Evolutionary conservation across 164 flowering plant genomes (phyloP).

Genomic region (Brasenia schreberi): DNA sequence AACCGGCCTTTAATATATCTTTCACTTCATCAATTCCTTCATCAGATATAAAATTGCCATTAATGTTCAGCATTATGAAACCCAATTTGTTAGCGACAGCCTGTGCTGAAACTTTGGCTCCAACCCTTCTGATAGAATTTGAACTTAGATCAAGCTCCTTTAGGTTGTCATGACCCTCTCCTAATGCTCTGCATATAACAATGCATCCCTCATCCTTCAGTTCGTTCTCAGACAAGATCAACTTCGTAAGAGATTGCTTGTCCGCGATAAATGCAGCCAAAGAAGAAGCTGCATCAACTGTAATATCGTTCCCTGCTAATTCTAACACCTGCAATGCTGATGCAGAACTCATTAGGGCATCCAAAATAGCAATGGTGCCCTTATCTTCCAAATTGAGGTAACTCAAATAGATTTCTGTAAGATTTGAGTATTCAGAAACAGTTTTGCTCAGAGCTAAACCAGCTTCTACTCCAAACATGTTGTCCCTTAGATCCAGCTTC

Average conservation of each 20-base stretch:
- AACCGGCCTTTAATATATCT: slow-evolving; percentile 31
- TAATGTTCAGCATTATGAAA: slow-evolving; percentile 45
- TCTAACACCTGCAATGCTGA: slow-evolving; percentile 58
- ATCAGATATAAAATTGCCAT: slow-evolving; percentile 75
- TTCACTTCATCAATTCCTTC: slow-evolving; percentile 79
- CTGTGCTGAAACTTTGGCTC: slow-evolving; percentile 54
- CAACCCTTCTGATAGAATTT: slow-evolving; percentile 47
- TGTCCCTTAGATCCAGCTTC: slow-evolving; percentile 78
- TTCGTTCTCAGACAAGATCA: slow-evolving; percentile 70
- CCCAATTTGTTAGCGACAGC: slow-evolving; percentile 39
- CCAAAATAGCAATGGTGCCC: slow-evolving; percentile 45
- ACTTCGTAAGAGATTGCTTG: slow-evolving; percentile 36
- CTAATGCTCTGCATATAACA: slow-evolving; percentile 36
- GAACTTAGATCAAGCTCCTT: slow-evolving; percentile 63
- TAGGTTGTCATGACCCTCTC: slow-evolving; percentile 31
- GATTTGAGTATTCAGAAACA: slow-evolving; percentile 21
- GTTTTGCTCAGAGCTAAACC: slow-evolving; percentile 53
- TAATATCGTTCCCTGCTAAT: slow-evolving; percentile 82
- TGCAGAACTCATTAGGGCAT: slow-evolving; percentile 43
- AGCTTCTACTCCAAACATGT: slow-evolving; percentile 77
- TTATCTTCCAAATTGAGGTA: slow-evolving; percentile 79
- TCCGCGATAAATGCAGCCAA: slow-evolving; percentile 46
- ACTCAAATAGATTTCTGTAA: slow-evolving; percentile 54
- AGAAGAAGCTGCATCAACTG: slow-evolving; percentile 39
- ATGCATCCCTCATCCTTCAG: slow-evolving; percentile 67